Base-by-base conservation (phyloP, 768 basidiomycete genomes). In the Strobilomyces dryophilus region DNA sequence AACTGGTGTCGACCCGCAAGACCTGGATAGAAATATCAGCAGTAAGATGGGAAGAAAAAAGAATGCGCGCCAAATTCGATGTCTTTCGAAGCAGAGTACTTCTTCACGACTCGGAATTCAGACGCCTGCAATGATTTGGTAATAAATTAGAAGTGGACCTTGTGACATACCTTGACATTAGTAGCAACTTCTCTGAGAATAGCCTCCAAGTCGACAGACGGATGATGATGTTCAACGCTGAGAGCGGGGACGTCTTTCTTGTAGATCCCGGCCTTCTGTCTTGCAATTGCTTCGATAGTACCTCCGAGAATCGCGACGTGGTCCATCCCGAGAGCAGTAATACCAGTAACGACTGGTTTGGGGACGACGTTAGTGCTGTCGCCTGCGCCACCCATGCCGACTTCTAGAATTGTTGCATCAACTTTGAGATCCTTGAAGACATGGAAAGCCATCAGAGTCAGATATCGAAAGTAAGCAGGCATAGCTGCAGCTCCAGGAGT, bases 341-440 rank as follows among this genome's bases (percentile, higher is more conserved):
- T 77, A 7, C 94, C 97, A 7, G 95, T 89, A 24, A 87, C 87
- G n/a, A 94, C 65, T 0, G 97, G 97, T 52, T 79, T 80, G 0
- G 93, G 94, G 11, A 98, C 92, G 55, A 95, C 83, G 60, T 99
- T 99, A 26, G 97, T 99, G 61, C 92, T 92, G 66, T 99, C 97
- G 64, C 91, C 91, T 20, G 80, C 78, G 10, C 97, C 97, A 20
- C 97, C 97, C 18, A 99, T 87, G 9, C 97, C 97, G 35, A 98
- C 97, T 76, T 99, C 97, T 21, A 99, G 77, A 49, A 99, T 81
- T 1, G 95, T 92, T 4, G 92, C 93, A 58, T 95, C 84, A 6
- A 98, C 83, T 67, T 86, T 83, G 27, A 87, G 73, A 39, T 83
- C 79, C 48, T 91, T 71, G 73, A 99, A 98, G 4, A 86, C 79